Conservation (phyloP, 2,329 filamentous ascomycete species). For the Xylariaceae sp. region DNA sequence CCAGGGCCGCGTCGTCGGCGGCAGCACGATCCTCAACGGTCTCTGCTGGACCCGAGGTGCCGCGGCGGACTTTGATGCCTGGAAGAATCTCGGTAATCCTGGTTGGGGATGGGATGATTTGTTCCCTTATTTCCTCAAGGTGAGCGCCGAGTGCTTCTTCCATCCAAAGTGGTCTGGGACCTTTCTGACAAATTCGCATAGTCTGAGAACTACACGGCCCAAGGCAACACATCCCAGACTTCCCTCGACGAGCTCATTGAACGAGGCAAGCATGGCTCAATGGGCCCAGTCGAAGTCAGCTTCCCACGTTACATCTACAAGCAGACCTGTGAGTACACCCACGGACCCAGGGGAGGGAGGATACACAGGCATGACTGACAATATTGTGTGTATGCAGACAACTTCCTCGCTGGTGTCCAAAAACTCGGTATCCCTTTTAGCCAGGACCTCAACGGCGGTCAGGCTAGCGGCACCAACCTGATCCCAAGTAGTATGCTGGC, state of each 20-base stretch:
- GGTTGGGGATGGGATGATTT: slow-evolving; percentile 42
- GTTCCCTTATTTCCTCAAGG: slow-evolving; percentile 46
- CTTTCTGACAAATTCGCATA: no score
- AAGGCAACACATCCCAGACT: slow-evolving; percentile 21
- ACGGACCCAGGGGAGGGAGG: no score
- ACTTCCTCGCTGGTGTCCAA: slow-evolving; percentile 35
- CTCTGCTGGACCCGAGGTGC: slow-evolving; percentile 39
- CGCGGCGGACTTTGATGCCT: slow-evolving; percentile 38
- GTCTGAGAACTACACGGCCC: slow-evolving; percentile 36
- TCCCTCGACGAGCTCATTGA: slow-evolving; percentile 29
- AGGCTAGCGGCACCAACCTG: slow-evolving; percentile 34
- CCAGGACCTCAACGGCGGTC: slow-evolving; percentile 36
- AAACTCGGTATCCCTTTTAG: slow-evolving; percentile 35
- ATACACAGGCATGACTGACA: neutral
- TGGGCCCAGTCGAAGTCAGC: slow-evolving; percentile 36
- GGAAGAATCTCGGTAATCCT: slow-evolving; percentile 38
- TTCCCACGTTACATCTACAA: slow-evolving; percentile 38
- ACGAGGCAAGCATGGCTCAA: slow-evolving; percentile 30
- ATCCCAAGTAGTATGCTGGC: slow-evolving; percentile 37
- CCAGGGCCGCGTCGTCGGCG: slow-evolving; percentile 38
- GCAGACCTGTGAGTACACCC: slow-evolving; percentile 33
- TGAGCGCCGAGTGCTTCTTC: slow-evolving; percentile 13
- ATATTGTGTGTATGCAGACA: slow-evolving; percentile 27
- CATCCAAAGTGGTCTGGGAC: no score
- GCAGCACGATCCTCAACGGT: slow-evolving; percentile 38